Base-by-base conservation (phyloP, 139 green algal genomes). In the Spirogloea muscicola region DNA sequence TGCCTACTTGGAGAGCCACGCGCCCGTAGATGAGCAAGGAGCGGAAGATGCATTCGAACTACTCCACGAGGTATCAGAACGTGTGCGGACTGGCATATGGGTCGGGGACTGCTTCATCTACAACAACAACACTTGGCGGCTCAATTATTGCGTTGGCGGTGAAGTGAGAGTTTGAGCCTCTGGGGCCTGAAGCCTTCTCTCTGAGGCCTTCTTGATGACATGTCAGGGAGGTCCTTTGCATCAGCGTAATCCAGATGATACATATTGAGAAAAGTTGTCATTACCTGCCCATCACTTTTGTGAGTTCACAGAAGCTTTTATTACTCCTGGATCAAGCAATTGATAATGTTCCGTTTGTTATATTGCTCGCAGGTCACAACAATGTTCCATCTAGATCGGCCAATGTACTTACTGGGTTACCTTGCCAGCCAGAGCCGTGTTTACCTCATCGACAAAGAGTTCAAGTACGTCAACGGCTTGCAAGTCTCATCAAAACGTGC, bases 41-140 rank as follows among this genome's bases (percentile, higher is more conserved):
- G 84, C 97, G 5, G 93, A 98, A 48, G 93, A 97, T 33, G 90
- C 93, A 0, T 99, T 99, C 81, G 94, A 98, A 70, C 87, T 99
- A 70, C 63, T 93, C 25, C 82, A 86, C n/a, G 93, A 99, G 82
- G 87, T 97, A 29, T 75, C 82, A 1, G 91, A 94, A 72, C 60
- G 58, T 27, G 87, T 91, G 29, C 71, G 80, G 31, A 91, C 88
- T 44, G 87, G 81, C 69, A 29, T 92, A 57, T 95, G 82, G 88
- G 89, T 96, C 3, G 93, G 94, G 37, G 94, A 98, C 84, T 98
- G 94, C 88, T 97, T 98, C 75, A 91, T 98, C 34, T 99, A 97
- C 89, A 97, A 91, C 86, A 98, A 97, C 84, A 83, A 87, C 0
- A 85, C 89, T 0, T 96, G 91, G 93, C 88, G 94, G n/a, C 87